These are phyloP conservation scores for Curvularia lunata DNA, from an alignment of 2,329 filamentous ascomycete genomes.

Conservation along the genomic window DNA sequence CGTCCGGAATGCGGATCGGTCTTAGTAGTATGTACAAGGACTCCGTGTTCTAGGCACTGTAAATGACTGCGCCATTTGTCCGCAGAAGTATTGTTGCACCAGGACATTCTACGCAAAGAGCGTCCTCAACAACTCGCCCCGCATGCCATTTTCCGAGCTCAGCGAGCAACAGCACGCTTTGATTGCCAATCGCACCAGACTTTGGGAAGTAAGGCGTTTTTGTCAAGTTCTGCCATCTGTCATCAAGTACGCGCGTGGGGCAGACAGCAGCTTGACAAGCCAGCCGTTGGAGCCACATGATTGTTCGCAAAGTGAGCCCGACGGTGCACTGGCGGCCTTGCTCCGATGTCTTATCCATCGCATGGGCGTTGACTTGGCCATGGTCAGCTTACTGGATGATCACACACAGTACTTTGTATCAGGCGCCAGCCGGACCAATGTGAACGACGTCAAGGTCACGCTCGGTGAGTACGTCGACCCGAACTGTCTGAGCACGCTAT, in stretches of 20 bases:
- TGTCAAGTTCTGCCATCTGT: constrained; percentile 14
- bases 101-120: not conserved
- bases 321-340: constrained; percentile 14
- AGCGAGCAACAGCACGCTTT: constrained; percentile 13
- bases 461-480: constrained; percentile 5
- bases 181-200: constrained; percentile 10
- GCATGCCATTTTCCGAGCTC: constrained; percentile 13
- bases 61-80: constrained; percentile 1
- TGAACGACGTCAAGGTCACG: constrained; percentile 11
- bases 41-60: not conserved
- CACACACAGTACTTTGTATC: constrained; percentile 16
- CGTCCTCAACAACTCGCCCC: not conserved
- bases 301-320: constrained; percentile 1
- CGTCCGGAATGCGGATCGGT: not conserved
- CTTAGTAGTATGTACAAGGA: not conserved
- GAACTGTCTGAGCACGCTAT: not conserved
- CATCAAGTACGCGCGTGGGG: constrained; percentile 8
- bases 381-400: constrained; percentile 15
- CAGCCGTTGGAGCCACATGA: constrained; percentile 4
- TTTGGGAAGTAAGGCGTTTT: constrained; percentile 17
- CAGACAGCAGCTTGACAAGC: constrained; percentile 2
- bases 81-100: not conserved
- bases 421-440: constrained; percentile 10
- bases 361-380: constrained; percentile 11
- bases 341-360: constrained; percentile 13